Percentiles rank a stretch among this genome's conserved stretches.
These are phyloP conservation scores for Ogataea hybrid DNA, from an alignment of 1,139 yeast genomes.

Conservation along the genomic window DNA sequence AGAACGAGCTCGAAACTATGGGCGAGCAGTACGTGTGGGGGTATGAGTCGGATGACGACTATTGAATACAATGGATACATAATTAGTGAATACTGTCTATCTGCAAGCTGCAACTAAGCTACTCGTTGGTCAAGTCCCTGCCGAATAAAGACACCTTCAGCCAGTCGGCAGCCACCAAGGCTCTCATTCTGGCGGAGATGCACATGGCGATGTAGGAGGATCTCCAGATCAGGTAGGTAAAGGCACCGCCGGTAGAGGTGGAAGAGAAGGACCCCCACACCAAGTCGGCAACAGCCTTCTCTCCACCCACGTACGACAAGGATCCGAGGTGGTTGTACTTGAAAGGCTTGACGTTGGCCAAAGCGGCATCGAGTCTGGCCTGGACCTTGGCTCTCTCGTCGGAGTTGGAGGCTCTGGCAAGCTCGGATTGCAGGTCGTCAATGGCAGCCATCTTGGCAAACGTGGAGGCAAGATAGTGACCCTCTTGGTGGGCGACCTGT, in stretches of 20 bases:
- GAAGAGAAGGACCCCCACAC: conserved; percentile 86
- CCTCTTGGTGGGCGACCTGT: conserved; percentile 96
- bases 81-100: conserved; percentile 6
- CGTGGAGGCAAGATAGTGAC: conserved; percentile 71
- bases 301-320: conserved; percentile 82
- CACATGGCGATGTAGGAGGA: conserved; percentile 92
- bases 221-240: conserved; percentile 93
- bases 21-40: conserved; percentile 59
- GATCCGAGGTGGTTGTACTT: conserved; percentile 70
- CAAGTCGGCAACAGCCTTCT: conserved; percentile 90
- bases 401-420: conserved; percentile 38
- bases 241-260: conserved; percentile 77
- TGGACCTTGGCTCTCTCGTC: conserved; percentile 35
- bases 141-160: conserved; percentile 82
- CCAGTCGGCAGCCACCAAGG: conserved; percentile 87
- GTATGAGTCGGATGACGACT: conserved; percentile 40
- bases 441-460: conserved; percentile 70
- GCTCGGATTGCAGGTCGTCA: conserved; percentile 53
- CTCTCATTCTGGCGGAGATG: conserved; percentile 82
- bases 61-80: conserved; percentile 3
- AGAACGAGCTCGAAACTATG: conserved; percentile 51
- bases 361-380: conserved; percentile 35
- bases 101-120: conserved; percentile 5
- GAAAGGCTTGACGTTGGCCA: conserved; percentile 51
- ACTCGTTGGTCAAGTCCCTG: conserved; percentile 52